Conservation (phyloP, 208 protist genomes). For the Borovskyia barvae region DNA sequence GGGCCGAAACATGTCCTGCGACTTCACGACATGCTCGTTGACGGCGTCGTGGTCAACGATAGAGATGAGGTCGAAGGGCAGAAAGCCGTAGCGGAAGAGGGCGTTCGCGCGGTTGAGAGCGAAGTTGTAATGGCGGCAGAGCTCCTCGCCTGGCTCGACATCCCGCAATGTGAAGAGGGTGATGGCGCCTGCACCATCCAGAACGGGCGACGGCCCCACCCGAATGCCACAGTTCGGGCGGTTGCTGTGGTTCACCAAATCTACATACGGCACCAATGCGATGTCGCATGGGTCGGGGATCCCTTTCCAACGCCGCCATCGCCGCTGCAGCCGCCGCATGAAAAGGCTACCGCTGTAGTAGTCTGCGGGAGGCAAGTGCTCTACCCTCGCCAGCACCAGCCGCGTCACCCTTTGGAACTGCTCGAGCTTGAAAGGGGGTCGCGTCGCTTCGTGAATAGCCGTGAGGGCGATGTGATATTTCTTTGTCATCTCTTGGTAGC, state of each 20-base stretch:
- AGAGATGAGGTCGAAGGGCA: slow-evolving; percentile 89
- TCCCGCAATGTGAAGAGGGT: slow-evolving; percentile 72
- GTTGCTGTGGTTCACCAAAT: slow-evolving; percentile 90
- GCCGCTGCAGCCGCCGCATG: slow-evolving; percentile 39
- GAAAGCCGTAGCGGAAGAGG: slow-evolving; percentile 89
- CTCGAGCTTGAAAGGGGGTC: slow-evolving; percentile 71
- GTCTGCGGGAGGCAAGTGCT: slow-evolving; percentile 68
- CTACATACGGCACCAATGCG: slow-evolving; percentile 73
- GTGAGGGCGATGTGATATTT: slow-evolving; percentile 66
- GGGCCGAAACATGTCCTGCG: slow-evolving; percentile 51
- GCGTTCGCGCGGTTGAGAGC: slow-evolving; percentile 71
- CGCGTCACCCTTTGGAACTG: slow-evolving; percentile 81
- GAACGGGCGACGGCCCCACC: slow-evolving; percentile 51
- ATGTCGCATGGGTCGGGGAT: slow-evolving; percentile 48
- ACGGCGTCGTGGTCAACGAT: slow-evolving; percentile 84
- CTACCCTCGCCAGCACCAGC: slow-evolving; percentile 72
- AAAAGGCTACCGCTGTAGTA: slow-evolving; percentile 52
- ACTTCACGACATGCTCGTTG: slow-evolving; percentile 68
- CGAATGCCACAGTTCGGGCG: slow-evolving; percentile 75
- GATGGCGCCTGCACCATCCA: slow-evolving; percentile 56
- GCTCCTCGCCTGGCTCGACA: slow-evolving; percentile 75
- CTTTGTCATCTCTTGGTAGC: slow-evolving; percentile 82
- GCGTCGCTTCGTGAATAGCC: slow-evolving; percentile 51
- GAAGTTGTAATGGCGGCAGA: slow-evolving; percentile 93
- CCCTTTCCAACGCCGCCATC: slow-evolving; percentile 31